phyloP scores from a whole-genome alignment of 768 basidiomycete genomes.

The Suillus luteus region DNA sequence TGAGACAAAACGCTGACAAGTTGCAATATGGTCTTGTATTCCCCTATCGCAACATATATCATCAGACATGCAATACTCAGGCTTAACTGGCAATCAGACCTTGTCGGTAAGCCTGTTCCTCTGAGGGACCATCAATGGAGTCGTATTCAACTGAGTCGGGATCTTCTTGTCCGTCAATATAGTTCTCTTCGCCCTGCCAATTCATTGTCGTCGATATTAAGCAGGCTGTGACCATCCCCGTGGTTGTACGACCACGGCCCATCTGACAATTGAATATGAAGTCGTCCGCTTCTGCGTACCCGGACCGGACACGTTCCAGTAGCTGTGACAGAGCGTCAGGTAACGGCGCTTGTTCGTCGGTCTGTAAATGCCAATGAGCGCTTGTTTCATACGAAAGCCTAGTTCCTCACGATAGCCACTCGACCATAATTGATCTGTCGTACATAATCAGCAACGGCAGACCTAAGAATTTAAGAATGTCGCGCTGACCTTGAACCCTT shows the following conservation, averaged over 20 bases:
- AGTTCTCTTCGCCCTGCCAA: conserved; percentile 51
- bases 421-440: conserved; percentile 80
- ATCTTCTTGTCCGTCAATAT: conserved; percentile 38
- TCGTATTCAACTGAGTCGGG: conserved; percentile 52
- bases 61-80: conserved; percentile 3
- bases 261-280: conserved; percentile 98
- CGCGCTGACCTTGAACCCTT: conserved; percentile 70
- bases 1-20: conserved; percentile 90
- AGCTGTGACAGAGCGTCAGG: conserved; percentile 84
- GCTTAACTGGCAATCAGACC: conserved; percentile 43
- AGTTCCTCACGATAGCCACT: conserved; percentile 77
- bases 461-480: conserved; percentile 4
- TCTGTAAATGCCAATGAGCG: conserved; percentile 49
- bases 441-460: conserved; percentile 3
- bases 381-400: conserved; percentile 5
- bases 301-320: conserved; percentile 67
- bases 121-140: conserved; percentile 78
- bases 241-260: conserved; percentile 90
- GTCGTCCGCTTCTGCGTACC: conserved; percentile 63
- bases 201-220: conserved; percentile 75
- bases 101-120: conserved; percentile 87
- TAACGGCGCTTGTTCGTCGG: conserved; percentile 95
- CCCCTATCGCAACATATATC: conserved; percentile 53
- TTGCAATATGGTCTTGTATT: conserved; percentile 96
- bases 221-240: conserved; percentile 91